A percentile compares a stretch with the other conserved stretches of the same genome.
Conservation (phyloP, 108 stramenopile genomes). For the Nitzschia putrida region DNA sequence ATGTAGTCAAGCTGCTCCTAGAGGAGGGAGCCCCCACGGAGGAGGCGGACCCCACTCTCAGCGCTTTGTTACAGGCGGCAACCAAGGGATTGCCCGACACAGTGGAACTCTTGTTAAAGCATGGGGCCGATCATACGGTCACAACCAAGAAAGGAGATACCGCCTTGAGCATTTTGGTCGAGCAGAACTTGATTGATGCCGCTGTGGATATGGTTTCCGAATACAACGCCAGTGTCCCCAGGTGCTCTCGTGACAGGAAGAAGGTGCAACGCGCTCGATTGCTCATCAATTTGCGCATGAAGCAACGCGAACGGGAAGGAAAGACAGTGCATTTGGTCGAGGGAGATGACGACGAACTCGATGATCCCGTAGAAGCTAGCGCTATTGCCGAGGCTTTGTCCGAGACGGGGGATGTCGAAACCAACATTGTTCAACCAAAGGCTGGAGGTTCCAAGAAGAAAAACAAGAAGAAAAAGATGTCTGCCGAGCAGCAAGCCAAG, state of each 20-base stretch:
- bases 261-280: conserved; percentile 88
- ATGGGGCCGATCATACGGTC: conserved; percentile 89
- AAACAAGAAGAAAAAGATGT: conserved; percentile 72
- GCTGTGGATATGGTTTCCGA: conserved; percentile 91
- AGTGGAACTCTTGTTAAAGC: conserved; percentile 73
- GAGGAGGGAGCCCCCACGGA: conserved; percentile 88
- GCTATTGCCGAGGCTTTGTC: conserved; percentile 40
- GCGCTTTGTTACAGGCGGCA: conserved; percentile 85
- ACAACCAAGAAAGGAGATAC: conserved; percentile 94
- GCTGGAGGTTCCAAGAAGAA: conserved; percentile 25
- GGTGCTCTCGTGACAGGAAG: conserved; percentile 89
- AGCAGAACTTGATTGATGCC: conserved; percentile 89
- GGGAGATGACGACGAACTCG: conserved; percentile 25
- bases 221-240: conserved; percentile 88
- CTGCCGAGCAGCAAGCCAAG: conserved; percentile 79
- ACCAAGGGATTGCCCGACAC: conserved; percentile 89
- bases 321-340: conserved; percentile 1
- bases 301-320: conserved; percentile 77
- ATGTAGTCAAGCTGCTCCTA: conserved; percentile 78
- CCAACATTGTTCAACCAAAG: conserved; percentile 44
- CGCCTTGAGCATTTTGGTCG: conserved; percentile 87
- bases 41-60: conserved; percentile 88
- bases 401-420: conserved; percentile 35
- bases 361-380: conserved; percentile 59
- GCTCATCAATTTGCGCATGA: conserved; percentile 82